Base-by-base conservation (phyloP, 1,139 yeast genomes). In the Sugiyamaella pinicola region DNA sequence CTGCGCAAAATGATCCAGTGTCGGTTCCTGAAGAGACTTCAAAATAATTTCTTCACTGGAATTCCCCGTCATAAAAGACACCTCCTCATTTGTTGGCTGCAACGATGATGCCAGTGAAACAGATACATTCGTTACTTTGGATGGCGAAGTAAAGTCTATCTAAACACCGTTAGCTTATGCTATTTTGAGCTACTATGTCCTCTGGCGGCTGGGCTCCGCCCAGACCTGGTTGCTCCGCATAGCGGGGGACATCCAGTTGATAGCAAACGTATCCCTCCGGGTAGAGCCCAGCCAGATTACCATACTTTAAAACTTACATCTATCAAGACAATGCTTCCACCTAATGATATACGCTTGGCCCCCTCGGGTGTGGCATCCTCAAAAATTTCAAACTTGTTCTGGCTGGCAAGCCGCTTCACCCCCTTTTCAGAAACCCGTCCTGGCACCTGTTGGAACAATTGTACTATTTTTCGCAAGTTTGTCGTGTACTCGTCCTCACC, bases 241-340 rank as follows among this genome's bases (percentile, higher is more conserved):
- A n/a, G n/a, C n/a, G n/a, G n/a, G n/a, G n/a, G n/a, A n/a, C n/a
- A n/a, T n/a, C n/a, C n/a, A n/a, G n/a, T n/a, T n/a, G n/a, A n/a
- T n/a, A n/a, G n/a, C n/a, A n/a, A n/a, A n/a, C n/a, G n/a, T n/a
- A n/a, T n/a, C n/a, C n/a, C n/a, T n/a, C n/a, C n/a, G n/a, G n/a
- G n/a, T n/a, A n/a, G n/a, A n/a, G n/a, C n/a, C n/a, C n/a, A n/a
- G 15, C 38, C 9, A 24, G n/a, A 29, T 35, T 15, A 4, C 13
- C 13, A n/a, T 10, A 12, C 5, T 9, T 24, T 54, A 49, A n/a
- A n/a, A 53, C 67, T 61, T 24, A 69, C 63, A 51, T 70, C 74
- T 3, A 70, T 56, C 10, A 70, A 62, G n/a, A 70, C 64, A 29
- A 70, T 67, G 8, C 69, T 63, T 2, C 74, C 74, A 2, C 72